Base-by-base conservation (phyloP, 345 rosid species). In the Anastatica hierochuntica region DNA sequence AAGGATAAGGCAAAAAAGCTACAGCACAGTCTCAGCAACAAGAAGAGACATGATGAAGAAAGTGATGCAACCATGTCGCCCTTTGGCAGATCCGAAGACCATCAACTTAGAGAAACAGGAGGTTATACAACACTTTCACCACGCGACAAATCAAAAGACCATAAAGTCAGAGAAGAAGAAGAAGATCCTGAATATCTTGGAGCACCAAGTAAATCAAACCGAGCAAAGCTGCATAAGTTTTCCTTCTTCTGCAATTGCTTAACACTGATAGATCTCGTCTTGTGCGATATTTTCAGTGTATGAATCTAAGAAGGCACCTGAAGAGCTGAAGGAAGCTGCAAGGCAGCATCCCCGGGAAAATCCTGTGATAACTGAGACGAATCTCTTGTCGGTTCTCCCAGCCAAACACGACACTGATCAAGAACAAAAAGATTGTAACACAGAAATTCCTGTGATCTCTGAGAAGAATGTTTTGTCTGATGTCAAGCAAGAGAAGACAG, bases 231-330 rank as follows among this genome's bases (percentile, higher is more conserved):
- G 1, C 16, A 45, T 53, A 20, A 9, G 10, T 20, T 1, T 7
- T 8, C 23, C 27, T 23, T 23, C 27, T 3, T 8, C 5, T 37
- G 7, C 12, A 14, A 44, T 16, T 53, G 4, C 42, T 21, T 38
- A 10, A 27, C 24, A 40, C 50, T 67, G 11, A 42, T 35, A 2
- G 3, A 49, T 12, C 4, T 5, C 6, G 7, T 71, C 3, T 35
- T 45, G 21, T 53, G 42, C 58, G 20, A 36, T 49, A 11, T 68
- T 67, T 66, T 1, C 68, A 84, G 94, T 79, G 84, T 82, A 84
- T 58, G 89, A 84, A 70, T 81, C 86, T 13, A 84, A 81, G 63
- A 64, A 72, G 41, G 86, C 86, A 7, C 79, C 89, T 36, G 79
- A 72, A 49, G 73, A 65, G 21, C 67, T 66, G 13, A 77, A 67